Evolutionary conservation across 164 flowering plant genomes (phyloP), one percentile per base, ranked within the genome.

Genomic region (Euptelea pleiosperma): DNA sequence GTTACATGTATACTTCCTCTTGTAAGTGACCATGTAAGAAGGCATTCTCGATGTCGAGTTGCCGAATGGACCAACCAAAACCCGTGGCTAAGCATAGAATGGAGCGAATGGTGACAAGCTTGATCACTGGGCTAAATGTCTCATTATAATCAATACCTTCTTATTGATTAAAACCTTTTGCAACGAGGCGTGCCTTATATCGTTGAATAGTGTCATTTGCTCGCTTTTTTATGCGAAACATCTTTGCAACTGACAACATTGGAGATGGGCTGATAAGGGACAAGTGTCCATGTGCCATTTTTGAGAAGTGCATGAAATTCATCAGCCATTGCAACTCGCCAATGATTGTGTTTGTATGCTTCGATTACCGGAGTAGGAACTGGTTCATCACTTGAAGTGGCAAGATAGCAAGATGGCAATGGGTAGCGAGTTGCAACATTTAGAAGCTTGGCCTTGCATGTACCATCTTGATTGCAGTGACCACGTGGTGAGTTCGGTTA

Each of bases 91-190:
- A 31, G 14, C 18, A 18, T 4, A 61, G 40, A 30, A 30, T 6
- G 12, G 43, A 4, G 0, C n/a, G 26, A 14, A 52, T 12, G 4
- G 42, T 51, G 8, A 41, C 12, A 1, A n/a, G 28, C 10, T 61
- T 52, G 12, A 52, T 29, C 3, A 41, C 51, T 3, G 43, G 42
- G 28, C 21, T 19, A 22, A 52, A 61, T 2, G 39, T 61, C 0
- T 52, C 29, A 8, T 6, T 14, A 12, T 52, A 52, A 22, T 61
- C 50, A 11, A 61, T 3, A 0, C 49, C 42, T 2, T 8, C 15
- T 5, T 5, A 16, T 31, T 61, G 57, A 19, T 51, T 21, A 14
- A 40, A 61, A 0, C 57, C 65, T 11, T 61, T 61, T 14, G 65
- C 57, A 14, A 61, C 42, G 2, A 51, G 25, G 7, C 31, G 48